Conservation (phyloP, 2,329 filamentous ascomycete genomes). For the Colletotrichum australisinense region DNA sequence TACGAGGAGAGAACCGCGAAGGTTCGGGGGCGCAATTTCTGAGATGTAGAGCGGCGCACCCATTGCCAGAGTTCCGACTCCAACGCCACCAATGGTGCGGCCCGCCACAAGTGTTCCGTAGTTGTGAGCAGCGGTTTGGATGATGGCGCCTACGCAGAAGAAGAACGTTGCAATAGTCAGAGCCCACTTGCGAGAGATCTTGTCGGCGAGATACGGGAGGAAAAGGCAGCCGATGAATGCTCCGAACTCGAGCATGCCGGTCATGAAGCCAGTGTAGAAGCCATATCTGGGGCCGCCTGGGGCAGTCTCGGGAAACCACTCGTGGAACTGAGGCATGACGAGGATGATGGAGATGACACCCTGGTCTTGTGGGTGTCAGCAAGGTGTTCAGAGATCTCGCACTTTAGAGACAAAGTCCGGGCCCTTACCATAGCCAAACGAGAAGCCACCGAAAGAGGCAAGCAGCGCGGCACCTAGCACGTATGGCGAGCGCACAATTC, state of each 20-base stretch:
- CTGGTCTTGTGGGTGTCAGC: constrained; percentile 41
- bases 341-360: constrained; percentile 54
- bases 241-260: constrained; percentile 54
- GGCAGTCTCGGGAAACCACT: constrained; percentile 47
- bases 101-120: constrained; percentile 43
- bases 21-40: constrained; percentile 49
- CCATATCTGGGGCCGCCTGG: constrained; percentile 6
- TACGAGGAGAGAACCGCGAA: constrained; percentile 54
- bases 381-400: background rate
- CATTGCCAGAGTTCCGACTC: constrained; percentile 44
- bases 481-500: constrained; percentile 49
- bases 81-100: constrained; percentile 44
- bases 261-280: constrained; percentile 54
- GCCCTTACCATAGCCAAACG: constrained; percentile 45
- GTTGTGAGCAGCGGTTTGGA: constrained; percentile 45
- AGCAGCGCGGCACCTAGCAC: constrained; percentile 56
- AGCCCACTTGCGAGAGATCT: constrained; percentile 55
- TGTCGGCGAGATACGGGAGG: constrained; percentile 51
- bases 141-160: constrained; percentile 55
- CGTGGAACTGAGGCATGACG: constrained; percentile 56
- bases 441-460: constrained; percentile 49
- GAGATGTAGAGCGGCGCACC: constrained; percentile 46
- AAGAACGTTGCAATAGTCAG: constrained; percentile 50
- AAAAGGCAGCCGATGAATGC: constrained; percentile 50
- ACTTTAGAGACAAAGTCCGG: background rate